These are phyloP conservation scores for Fusarium nurragi DNA, from an alignment of 2,329 filamentous ascomycete genomes.

Conservation along the genomic window DNA sequence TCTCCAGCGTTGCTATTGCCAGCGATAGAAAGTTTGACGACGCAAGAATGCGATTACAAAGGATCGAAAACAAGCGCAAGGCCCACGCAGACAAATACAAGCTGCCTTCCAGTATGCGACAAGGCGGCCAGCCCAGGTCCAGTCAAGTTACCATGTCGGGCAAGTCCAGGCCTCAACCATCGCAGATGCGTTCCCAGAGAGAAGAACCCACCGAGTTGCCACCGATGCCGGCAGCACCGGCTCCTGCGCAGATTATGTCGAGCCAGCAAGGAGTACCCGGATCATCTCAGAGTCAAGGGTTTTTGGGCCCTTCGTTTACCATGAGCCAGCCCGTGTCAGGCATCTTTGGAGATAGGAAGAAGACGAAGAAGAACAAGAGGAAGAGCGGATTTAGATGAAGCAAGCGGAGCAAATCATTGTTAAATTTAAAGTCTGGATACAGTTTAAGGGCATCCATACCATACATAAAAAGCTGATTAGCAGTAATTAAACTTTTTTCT, in stretches of 20 bases:
- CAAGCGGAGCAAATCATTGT: neutral
- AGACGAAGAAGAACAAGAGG: conserved; percentile 56
- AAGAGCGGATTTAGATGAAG: conserved; percentile 53
- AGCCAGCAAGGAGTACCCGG: conserved; percentile 48
- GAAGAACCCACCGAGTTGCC: conserved; percentile 27
- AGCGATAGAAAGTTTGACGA: conserved; percentile 50
- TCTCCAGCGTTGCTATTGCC: conserved; percentile 52
- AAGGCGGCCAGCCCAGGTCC: conserved; percentile 35
- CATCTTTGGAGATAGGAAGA: conserved; percentile 56
- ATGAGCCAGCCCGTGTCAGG: conserved; percentile 60
- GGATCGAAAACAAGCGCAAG: conserved; percentile 48
- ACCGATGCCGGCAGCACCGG: conserved; percentile 28
- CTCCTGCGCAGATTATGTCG: conserved; percentile 48
- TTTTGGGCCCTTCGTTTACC: conserved; percentile 45
- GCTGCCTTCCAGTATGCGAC: conserved; percentile 42
- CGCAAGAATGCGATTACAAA: conserved; percentile 48
- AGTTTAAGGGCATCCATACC: neutral
- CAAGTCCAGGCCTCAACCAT: neutral
- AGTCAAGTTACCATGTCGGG: neutral
- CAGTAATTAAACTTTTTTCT: neutral
- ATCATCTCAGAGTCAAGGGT: conserved; percentile 50
- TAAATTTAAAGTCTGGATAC: too few species aligned
- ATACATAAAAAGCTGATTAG: neutral
- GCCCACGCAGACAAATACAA: conserved; percentile 49
- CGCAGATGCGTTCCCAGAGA: conserved; percentile 22